Conservation (phyloP, 2,329 filamentous ascomycete species). For the Fusarium napiforme region DNA sequence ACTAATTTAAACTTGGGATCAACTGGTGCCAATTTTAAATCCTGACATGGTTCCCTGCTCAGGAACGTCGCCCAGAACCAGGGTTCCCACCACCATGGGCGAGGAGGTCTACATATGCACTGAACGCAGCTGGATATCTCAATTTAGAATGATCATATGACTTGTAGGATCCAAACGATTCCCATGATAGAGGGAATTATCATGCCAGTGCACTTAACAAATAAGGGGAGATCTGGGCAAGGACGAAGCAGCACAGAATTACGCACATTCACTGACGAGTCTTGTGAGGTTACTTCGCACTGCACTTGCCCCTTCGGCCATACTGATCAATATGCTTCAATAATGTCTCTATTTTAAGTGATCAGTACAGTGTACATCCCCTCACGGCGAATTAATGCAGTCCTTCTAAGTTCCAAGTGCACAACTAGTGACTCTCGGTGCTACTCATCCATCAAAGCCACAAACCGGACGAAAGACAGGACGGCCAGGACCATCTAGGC, state of each 20-base stretch:
- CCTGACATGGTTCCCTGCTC: fast-evolving
- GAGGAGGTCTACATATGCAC: not conserved
- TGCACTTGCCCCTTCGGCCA: not conserved
- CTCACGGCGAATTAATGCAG: not conserved
- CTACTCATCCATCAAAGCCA: not conserved
- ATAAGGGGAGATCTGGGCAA: fast-evolving
- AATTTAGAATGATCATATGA: fast-evolving
- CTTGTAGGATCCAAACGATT: not conserved
- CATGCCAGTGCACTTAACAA: not conserved
- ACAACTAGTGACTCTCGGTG: not conserved
- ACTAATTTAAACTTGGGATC: not conserved
- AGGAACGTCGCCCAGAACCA: fast-evolving
- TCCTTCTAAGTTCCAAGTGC: fast-evolving
- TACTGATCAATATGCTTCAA: not conserved
- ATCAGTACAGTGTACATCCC: not conserved
- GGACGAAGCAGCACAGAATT: not conserved
- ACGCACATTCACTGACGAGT: not conserved
- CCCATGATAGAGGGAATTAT: not conserved
- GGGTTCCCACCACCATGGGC: not conserved
- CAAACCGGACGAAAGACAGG: not conserved
- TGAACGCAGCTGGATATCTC: not conserved
- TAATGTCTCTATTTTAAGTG: not conserved
- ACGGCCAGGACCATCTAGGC: not conserved
- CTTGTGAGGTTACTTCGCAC: fast-evolving
- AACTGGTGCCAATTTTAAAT: not conserved